Evolutionary conservation across 148 eudicot species (phyloP), one percentile per base, ranked within the genome.

Genomic region (Rhododendron griersonianum): DNA sequence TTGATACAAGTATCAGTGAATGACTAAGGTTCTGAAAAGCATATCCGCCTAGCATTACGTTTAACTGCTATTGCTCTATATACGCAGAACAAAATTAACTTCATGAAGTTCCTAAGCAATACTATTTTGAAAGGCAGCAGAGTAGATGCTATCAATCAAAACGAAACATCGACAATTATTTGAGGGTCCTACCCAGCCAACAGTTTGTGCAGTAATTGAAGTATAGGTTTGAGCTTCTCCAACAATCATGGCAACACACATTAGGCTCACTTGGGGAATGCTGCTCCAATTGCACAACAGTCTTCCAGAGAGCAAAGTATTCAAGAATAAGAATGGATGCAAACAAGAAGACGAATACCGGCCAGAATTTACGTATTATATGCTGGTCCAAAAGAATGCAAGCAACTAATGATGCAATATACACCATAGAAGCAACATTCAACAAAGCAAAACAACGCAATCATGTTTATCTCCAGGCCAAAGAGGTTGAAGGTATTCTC

Each of bases 391-490:
- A 79, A 63, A 98, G 93, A 73, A 93, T 93, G 89, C 96, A 98
- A 87, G 93, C 91, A 86, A 95, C 98, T 71, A 98, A 96, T 89
- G 93, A 89, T 25, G 92, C 96, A 86, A 98, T 92, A 82, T 95
- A 98, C 84, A 95, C 91, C 89, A 95, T 85, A 75, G 99, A 98
- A 74, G 94, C 87, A 79, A 92, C 94, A 91, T 98, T 98, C 89
- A 98, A 87, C 87, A 98, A 85, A 65, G 92, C 96, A 89, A 95
- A 98, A 85, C 92, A 98, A 85, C 39, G 91, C 96, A 85, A 98
- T 91, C 99, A 95, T 95, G 86, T 93, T 98, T 75, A 98, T 95
- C 93, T 98, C 99, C 39, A 98, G 96, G 51, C 99, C 98, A 88
- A 95, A 98, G 81, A 98, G 98, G 87, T 94, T 95, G 87, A 95